These are phyloP conservation scores for Tricholoma terreum DNA, from an alignment of 768 basidiomycete genomes.

Conservation along the genomic window DNA sequence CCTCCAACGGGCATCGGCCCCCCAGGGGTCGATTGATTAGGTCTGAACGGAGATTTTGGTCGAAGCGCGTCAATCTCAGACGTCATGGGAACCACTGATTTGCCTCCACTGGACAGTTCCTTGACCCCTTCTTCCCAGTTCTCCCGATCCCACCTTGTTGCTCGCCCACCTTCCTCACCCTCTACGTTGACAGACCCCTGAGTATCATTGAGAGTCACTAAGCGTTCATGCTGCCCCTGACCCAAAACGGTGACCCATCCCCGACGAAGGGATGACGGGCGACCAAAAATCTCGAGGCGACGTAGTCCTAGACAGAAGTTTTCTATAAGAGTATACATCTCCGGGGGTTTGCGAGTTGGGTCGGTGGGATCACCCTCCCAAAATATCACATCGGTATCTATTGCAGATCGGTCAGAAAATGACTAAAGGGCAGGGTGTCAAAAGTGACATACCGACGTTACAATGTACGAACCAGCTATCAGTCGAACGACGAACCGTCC, in stretches of 20 bases:
- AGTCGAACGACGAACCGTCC: constrained; percentile 91
- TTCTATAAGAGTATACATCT: constrained; percentile 94
- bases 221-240: constrained; percentile 56
- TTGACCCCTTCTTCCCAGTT: constrained; percentile 63
- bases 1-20: constrained; percentile 14
- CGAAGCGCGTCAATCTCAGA: constrained; percentile 80
- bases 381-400: constrained; percentile 94
- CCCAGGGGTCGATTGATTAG: constrained; percentile 22
- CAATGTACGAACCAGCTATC: constrained; percentile 98
- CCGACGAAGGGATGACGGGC: constrained; percentile 64
- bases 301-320: constrained; percentile 95
- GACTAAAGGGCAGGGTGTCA: constrained; percentile 6
- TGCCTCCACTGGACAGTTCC: constrained; percentile 51
- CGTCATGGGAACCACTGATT: constrained; percentile 67
- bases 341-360: constrained; percentile 86
- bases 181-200: constrained; percentile 35
- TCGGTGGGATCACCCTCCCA: constrained; percentile 92
- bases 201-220: constrained; percentile 33
- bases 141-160: constrained; percentile 57
- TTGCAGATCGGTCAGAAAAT: constrained; percentile 6
- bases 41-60: constrained; percentile 77
- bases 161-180: constrained; percentile 40
- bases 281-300: constrained; percentile 87
- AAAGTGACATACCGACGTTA: constrained; percentile 73
- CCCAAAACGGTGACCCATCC: constrained; percentile 92